Evolutionary conservation across 2,329 filamentous ascomycete species (phyloP), one percentile per base, ranked within the genome.

Genomic region (Aureobasidium sp.): DNA sequence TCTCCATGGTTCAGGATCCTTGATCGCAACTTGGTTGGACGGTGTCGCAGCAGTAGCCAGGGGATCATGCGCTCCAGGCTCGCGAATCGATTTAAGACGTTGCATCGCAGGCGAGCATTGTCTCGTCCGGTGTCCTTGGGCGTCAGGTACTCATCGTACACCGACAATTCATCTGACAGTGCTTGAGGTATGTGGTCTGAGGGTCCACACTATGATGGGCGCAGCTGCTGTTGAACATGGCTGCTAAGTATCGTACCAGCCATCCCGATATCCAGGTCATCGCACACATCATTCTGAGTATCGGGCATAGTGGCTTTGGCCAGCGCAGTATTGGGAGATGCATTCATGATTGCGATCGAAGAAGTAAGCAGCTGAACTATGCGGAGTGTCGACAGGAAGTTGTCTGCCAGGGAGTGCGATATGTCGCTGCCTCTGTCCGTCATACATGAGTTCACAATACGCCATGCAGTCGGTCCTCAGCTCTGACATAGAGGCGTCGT

Each of bases 51-150:
- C 23, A 78, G 68, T 62, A 71, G 68, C n/a, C 72, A 71, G 61
- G 75, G 65, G 55, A 79, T 70, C 39, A 78, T 62, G 64, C 78
- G 75, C 65, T 76, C 71, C 62, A 78, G 74, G 66, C 78, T 79
- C 20, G 77, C 76, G 73, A 66, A 78, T 79, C 20, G 77, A 76
- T 48, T 75, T 66, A 65, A 58, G 41, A 65, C 10, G 65, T 71
- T 39, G 73, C 72, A 64, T 76, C 72, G 12, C 74, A 67, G 36
- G 62, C 76, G 64, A 37, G 70, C 68, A 26, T 67, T 66, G 61
- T 75, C 68, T n/a, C 72, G 69, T 23, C 73, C 69, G 59, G 71
- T 67, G 20, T 73, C 70, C 5, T 67, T 56, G 17, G 70, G 17
- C 27, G 34, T 65, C 58, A 76, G 63, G 68, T 63, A 51, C 67